Percentiles rank a stretch among this genome's conserved stretches.
These are phyloP conservation scores for Aspergillus tanneri DNA, from an alignment of 2,329 filamentous ascomycete genomes.

Conservation along the genomic window DNA sequence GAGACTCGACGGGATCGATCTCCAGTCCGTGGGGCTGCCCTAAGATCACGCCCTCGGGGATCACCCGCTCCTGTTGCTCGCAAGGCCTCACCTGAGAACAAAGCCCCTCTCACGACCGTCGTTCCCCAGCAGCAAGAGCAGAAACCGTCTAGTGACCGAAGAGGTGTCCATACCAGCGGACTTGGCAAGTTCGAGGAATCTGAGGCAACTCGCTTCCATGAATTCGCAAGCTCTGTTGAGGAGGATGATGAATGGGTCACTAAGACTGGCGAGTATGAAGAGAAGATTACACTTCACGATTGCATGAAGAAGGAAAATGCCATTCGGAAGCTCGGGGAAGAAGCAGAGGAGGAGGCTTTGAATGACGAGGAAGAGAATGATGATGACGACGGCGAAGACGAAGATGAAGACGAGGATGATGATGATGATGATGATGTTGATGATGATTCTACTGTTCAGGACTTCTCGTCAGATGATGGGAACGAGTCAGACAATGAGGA, in stretches of 20 bases:
- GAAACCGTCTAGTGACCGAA: slow-evolving; percentile 18
- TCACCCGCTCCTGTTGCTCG: slow-evolving; percentile 43
- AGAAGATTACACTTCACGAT: slow-evolving; percentile 82
- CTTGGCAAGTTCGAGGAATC: slow-evolving; percentile 43
- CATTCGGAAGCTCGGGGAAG: slow-evolving; percentile 80
- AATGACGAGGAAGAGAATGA: slow-evolving; percentile 72
- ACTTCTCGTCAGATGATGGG: slow-evolving; percentile 57
- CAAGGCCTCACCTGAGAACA: slow-evolving; percentile 26
- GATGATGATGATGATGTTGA: slow-evolving; percentile 56
- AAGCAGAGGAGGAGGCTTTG: slow-evolving; percentile 86
- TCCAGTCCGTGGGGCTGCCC: slow-evolving; percentile 22
- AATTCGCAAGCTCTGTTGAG: slow-evolving; percentile 80
- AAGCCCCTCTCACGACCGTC: slow-evolving; percentile 5
- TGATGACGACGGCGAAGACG: slow-evolving; percentile 48
- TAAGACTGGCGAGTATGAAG: slow-evolving; percentile 61
- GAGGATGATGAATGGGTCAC: slow-evolving; percentile 92
- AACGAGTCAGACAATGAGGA: slow-evolving; percentile 79
- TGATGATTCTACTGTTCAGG: slow-evolving; percentile 59
- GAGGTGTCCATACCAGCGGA: slow-evolving; percentile 36
- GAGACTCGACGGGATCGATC: slow-evolving; percentile 29
- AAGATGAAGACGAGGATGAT: slow-evolving; percentile 42
- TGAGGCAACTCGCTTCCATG: slow-evolving; percentile 66
- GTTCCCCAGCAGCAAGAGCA: slow-evolving; percentile 12
- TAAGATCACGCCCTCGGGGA: slow-evolving; percentile 34
- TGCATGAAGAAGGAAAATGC: slow-evolving; percentile 86